These are phyloP conservation scores for Pholiota conissans DNA, from an alignment of 768 basidiomycete species.

Conservation along the genomic window DNA sequence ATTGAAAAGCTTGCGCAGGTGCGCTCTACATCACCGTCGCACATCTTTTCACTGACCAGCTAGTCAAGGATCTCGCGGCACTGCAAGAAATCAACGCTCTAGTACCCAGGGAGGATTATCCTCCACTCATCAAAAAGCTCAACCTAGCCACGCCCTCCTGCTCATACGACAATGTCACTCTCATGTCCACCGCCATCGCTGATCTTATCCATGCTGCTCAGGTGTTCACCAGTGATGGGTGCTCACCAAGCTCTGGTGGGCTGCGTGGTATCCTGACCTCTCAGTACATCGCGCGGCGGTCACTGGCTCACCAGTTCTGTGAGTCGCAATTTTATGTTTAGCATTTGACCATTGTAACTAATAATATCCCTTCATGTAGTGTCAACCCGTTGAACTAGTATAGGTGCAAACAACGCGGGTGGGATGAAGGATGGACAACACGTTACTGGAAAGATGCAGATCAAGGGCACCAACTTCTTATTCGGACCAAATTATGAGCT, in stretches of 20 bases:
- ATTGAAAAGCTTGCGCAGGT: conserved; percentile 40
- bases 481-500: no score
- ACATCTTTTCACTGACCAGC: conserved; percentile 54
- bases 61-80: conserved; percentile 46
- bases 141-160: conserved; percentile 55
- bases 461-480: no score
- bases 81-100: conserved; percentile 38
- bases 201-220: conserved; percentile 47
- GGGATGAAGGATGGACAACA: no score
- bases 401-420: no score
- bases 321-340: no score
- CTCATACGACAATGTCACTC: conserved; percentile 63
- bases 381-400: no score
- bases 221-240: conserved; percentile 46
- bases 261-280: conserved; percentile 51
- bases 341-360: no score
- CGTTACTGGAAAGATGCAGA: no score
- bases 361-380: no score
- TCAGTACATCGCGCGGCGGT: no score
- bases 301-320: no score
- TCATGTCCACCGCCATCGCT: conserved; percentile 64
- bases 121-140: conserved; percentile 39
- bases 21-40: conserved; percentile 66
- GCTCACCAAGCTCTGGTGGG: conserved; percentile 54
- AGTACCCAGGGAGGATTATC: conserved; percentile 26